Percentiles rank a stretch among this genome's conserved stretches.
These are phyloP conservation scores for Cryphonectria radicalis DNA, from an alignment of 2,329 filamentous ascomycete genomes.

Conservation along the genomic window DNA sequence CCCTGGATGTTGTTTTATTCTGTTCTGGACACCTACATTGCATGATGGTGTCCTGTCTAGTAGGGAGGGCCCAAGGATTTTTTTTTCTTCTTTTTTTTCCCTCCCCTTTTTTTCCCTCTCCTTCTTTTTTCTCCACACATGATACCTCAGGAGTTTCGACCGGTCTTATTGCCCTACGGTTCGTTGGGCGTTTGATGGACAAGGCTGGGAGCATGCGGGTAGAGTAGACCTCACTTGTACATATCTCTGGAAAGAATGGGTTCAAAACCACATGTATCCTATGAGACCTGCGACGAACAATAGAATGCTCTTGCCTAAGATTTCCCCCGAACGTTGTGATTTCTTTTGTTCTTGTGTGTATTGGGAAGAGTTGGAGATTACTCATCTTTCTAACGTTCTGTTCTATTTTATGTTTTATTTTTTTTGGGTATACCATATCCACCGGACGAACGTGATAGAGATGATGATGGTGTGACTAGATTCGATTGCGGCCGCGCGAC, in stretches of 20 bases:
- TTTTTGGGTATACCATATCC: background rate
- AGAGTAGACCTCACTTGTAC: constrained; percentile 19
- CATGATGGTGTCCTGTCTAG: constrained; percentile 5
- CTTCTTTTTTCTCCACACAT: constrained; percentile 25
- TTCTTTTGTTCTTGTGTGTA: background rate
- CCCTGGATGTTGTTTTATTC: background rate
- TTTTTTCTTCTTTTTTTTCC: constrained; percentile 19
- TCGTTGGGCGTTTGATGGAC: constrained; percentile 7
- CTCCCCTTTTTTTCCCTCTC: constrained; percentile 9
- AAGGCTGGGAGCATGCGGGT: constrained; percentile 14
- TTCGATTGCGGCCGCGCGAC: background rate
- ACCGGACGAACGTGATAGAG: background rate
- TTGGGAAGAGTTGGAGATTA: background rate
- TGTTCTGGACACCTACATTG: constrained; percentile 21
- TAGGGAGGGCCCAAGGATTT: constrained; percentile 23
- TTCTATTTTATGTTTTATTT: too few species aligned
- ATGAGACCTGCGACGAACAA: background rate
- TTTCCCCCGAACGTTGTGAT: background rate
- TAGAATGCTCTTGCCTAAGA: background rate
- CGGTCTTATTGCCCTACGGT: background rate
- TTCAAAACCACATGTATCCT: background rate
- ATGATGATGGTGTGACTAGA: background rate
- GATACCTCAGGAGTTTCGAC: constrained; percentile 28
- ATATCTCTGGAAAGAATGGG: constrained; percentile 9
- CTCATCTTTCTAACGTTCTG: background rate